Evolutionary conservation across 768 basidiomycete species (phyloP), one percentile per base, ranked within the genome.

Genomic region (Tephrocybe rancida): DNA sequence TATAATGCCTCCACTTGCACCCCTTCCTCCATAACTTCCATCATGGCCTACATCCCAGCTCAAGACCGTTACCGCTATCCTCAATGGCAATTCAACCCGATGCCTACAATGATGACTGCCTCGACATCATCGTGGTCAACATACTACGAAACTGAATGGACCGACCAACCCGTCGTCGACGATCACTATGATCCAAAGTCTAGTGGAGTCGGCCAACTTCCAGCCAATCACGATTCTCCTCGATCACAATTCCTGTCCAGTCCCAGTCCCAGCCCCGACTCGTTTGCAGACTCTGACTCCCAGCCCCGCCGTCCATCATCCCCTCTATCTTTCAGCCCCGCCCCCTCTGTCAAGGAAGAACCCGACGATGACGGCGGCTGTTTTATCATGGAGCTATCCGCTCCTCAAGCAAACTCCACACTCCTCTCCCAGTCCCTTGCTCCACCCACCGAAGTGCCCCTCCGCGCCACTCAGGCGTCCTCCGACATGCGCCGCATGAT

Each of bases 401-500:
- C 65, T 1, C 56, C 61, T 5, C 59, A 59, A 47, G 48, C 56
- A 18, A 48, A 60, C 27, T 38, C 57, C 44, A 50, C 52, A 27
- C 61, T 60, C 56, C 60, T 65, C 55, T 70, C 51, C 58, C 79
- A 71, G 58, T 67, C 74, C 0, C 70, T 79, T 46, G 80, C 79
- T 0, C 82, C 82, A 0, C 84, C 82, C 1, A 82, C 80, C 29
- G 82, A 84, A 63, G 88, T 89, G 1, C 88, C 89, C 7, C 77
- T 89, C 13, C 86, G 89, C 42, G 89, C 88, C 7, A 90, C 87
- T 0, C 85, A 89, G 61, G 89, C 88, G 1, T 77, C 80, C 56
- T 77, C 80, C 42, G 77, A 80, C 39, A 90, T 90, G 89, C 81
- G 85, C 49, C 72, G 73, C 44, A 84, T 90, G 83, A 92, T 92